A percentile compares a stretch with the other conserved stretches of the same genome.
Evolutionary conservation across 768 basidiomycete species (phyloP).

Genomic region (Kwoniella sp.): DNA sequence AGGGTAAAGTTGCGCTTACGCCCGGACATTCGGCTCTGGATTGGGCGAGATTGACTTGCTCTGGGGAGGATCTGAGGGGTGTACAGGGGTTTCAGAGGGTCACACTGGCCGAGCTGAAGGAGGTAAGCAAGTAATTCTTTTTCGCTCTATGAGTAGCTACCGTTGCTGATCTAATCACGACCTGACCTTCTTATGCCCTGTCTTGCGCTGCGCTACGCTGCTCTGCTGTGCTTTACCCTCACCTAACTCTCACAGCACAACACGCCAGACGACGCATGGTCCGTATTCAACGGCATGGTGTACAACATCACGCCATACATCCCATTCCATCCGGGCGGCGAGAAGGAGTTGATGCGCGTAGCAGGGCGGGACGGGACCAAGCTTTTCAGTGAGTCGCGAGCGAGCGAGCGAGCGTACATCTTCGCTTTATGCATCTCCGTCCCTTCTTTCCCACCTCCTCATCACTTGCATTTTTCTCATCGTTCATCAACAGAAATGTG

Average conservation of each 20-base stretch:
- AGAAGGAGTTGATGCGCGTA: slow-evolving; percentile 88
- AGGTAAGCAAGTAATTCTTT: slow-evolving; percentile 26
- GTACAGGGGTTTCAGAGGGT: slow-evolving; percentile 45
- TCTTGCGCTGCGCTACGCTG: neutral
- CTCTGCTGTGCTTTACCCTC: neutral
- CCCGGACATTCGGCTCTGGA: slow-evolving; percentile 91
- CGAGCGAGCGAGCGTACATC: no score
- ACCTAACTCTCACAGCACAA: slow-evolving; percentile 63
- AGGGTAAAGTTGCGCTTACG: slow-evolving; percentile 79
- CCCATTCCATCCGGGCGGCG: slow-evolving; percentile 90
- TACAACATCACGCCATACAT: slow-evolving; percentile 95
- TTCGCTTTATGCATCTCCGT: no score
- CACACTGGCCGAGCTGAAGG: slow-evolving; percentile 38
- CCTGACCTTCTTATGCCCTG: neutral
- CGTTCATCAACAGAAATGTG: neutral
- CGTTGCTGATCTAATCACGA: no score
- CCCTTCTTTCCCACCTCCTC: neutral
- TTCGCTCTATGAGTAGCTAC: no score
- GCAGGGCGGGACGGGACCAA: slow-evolving; percentile 94
- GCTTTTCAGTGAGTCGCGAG: slow-evolving; percentile 73
- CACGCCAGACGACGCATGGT: slow-evolving; percentile 86
- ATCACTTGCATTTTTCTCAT: no score
- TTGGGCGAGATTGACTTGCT: slow-evolving; percentile 86
- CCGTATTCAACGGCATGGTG: slow-evolving; percentile 86
- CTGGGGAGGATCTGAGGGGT: slow-evolving; percentile 77